These are phyloP conservation scores for Aspergillus cejpii DNA, from an alignment of 2,329 filamentous ascomycete species.

Conservation along the genomic window DNA sequence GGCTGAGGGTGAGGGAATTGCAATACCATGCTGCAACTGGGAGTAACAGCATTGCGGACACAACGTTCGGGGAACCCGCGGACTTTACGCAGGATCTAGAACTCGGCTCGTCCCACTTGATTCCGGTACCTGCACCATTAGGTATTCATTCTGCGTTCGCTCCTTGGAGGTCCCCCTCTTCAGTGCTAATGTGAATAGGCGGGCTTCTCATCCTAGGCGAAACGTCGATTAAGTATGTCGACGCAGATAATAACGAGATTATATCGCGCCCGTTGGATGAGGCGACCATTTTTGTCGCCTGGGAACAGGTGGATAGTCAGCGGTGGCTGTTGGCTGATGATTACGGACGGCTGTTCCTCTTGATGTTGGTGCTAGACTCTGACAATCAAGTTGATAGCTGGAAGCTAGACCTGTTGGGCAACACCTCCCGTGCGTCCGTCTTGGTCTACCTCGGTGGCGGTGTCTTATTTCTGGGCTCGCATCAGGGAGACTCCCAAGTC, in stretches of 20 bases:
- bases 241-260: constrained; percentile 63
- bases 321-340: constrained; percentile 88
- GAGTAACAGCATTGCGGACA: constrained; percentile 42
- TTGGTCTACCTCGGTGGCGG: constrained; percentile 66
- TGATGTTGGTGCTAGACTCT: constrained; percentile 64
- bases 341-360: constrained; percentile 76
- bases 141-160: constrained; percentile 25
- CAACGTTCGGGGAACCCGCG: constrained; percentile 49
- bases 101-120: constrained; percentile 55
- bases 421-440: constrained; percentile 66
- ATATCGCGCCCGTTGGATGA: constrained; percentile 62
- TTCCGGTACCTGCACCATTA: constrained; percentile 54
- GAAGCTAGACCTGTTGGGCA: constrained; percentile 60
- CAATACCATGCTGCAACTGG: constrained; percentile 44
- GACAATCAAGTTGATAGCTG: constrained; percentile 64
- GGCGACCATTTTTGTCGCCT: constrained; percentile 82
- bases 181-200: constrained; percentile 50
- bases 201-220: constrained; percentile 71
- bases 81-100: constrained; percentile 51
- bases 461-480: constrained; percentile 79
- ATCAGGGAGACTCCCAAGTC: constrained; percentile 86
- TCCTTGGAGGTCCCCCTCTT: not conserved
- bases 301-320: constrained; percentile 75
- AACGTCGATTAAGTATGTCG: constrained; percentile 76
- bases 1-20: constrained; percentile 51